These are phyloP conservation scores for Hypoxylon lenormandii DNA, from an alignment of 495 filamentous ascomycete species.

Conservation along the genomic window DNA sequence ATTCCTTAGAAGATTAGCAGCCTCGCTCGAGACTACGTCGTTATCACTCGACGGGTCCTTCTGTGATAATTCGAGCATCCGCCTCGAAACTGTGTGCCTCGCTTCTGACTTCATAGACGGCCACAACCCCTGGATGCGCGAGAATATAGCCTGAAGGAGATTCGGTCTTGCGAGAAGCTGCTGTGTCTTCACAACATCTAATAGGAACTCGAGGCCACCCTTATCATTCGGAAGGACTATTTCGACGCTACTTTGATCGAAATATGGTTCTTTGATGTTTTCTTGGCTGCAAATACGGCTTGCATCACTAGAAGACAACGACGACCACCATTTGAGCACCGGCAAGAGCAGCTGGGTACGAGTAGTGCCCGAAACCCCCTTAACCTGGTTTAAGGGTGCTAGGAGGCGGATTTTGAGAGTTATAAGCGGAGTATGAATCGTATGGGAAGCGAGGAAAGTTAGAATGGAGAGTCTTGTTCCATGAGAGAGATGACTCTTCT, in stretches of 20 bases:
- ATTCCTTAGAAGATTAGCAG: constrained; percentile 74
- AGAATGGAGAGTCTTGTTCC: constrained; percentile 72
- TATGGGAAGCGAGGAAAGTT: constrained; percentile 80
- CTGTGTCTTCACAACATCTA: constrained; percentile 64
- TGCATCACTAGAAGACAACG: constrained; percentile 57
- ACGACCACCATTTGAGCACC: constrained; percentile 73
- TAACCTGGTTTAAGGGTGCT: constrained; percentile 73
- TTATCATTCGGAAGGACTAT: constrained; percentile 75
- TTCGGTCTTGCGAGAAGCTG: constrained; percentile 57
- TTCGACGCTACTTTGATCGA: constrained; percentile 70
- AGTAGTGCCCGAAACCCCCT: constrained; percentile 73
- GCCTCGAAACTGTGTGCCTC: constrained; percentile 68
- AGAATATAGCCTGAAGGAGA: constrained; percentile 71
- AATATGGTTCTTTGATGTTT: constrained; percentile 66
- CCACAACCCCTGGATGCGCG: constrained; percentile 77
- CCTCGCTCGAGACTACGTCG: constrained; percentile 61
- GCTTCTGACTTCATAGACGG: constrained; percentile 72
- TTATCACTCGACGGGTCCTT: constrained; percentile 41
- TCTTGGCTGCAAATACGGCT: constrained; percentile 60
- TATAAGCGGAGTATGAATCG: constrained; percentile 72
- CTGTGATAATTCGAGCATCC: constrained; percentile 65
- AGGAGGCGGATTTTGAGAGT: constrained; percentile 76
- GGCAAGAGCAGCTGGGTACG: constrained; percentile 78
- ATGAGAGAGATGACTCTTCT: constrained; percentile 70
- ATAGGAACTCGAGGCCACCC: constrained; percentile 72